Evolutionary conservation across 495 filamentous ascomycete species (phyloP), one percentile per base, ranked within the genome.

Genomic region (Bacidia rubella): DNA sequence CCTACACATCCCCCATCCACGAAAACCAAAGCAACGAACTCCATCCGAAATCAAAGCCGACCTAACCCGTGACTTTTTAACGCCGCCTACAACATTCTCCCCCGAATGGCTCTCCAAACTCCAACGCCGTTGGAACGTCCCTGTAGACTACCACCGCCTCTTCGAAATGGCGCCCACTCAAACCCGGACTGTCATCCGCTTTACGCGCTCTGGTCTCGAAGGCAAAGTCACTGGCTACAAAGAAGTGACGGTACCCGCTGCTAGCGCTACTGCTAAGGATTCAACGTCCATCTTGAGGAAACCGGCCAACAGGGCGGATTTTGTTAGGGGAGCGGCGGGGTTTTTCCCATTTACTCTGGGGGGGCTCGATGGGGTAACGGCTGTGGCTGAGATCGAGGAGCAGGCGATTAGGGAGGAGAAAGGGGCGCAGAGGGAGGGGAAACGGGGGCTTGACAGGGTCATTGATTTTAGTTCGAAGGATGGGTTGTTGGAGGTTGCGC

Each of bases 281-380:
- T 96, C 90, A 21, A 98, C 93, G 0, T 95, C 89, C 0, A 72
- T 98, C 35, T 68, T 86, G 10, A 77, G 92, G 38, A 92, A 92
- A 59, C 90, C 90, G 23, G 92, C 90, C 38, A 80, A 78, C 53
- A 78, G 86, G 57, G 87, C 86, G 35, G 90, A 97, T 48, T 95
- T 97, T 64, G 90, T 98, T 20, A 77, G 92, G n/a, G 92, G 92
- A 15, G 89, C 85, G 19, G 86, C 90, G 20, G 93, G 92, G 0
- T 97, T 95, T 69, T 92, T 95, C 55, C 92, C 92, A 2, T 98
- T 98, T 61, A 83, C 87, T 1, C 93, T 93, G 0, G 92, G 93
- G 43, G 92, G 92, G 3, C 63, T 96, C 29, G 92, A 97, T 49
- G 80, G 81, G 3, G 80, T 95, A n/a, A 82, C 90, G 61, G 82